These are phyloP conservation scores for Sphaceloma murrayae DNA, from an alignment of 2,329 filamentous ascomycete species.

Conservation along the genomic window DNA sequence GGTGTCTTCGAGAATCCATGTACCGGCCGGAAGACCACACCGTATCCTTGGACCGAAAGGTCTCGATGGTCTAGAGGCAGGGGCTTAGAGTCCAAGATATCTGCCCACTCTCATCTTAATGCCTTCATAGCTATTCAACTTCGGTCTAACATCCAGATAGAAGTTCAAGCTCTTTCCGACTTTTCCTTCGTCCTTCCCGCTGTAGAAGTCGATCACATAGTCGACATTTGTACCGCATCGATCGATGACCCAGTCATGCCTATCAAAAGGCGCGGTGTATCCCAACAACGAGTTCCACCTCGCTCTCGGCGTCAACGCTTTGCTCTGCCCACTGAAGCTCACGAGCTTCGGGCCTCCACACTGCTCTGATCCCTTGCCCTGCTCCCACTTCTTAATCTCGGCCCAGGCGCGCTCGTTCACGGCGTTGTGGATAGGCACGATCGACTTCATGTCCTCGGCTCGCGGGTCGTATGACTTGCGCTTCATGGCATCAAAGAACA, in stretches of 20 bases:
- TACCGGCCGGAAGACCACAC: no score
- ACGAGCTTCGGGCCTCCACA: slow-evolving; percentile 74
- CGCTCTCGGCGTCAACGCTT: slow-evolving; percentile 67
- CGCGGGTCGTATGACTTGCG: slow-evolving; percentile 71
- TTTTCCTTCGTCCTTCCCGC: slow-evolving; percentile 49
- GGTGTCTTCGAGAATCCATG: no score
- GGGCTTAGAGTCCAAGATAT: slow-evolving; percentile 23
- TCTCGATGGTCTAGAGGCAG: no score
- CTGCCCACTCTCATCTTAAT: slow-evolving; percentile 44
- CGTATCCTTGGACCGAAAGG: no score
- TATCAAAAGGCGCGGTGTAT: slow-evolving; percentile 86
- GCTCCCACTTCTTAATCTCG: slow-evolving; percentile 86
- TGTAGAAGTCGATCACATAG: slow-evolving; percentile 97
- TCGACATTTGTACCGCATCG: slow-evolving; percentile 77
- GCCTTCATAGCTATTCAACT: slow-evolving; percentile 54
- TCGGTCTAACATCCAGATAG: slow-evolving; percentile 56
- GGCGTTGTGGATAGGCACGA: slow-evolving; percentile 96
- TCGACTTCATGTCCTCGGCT: slow-evolving; percentile 72
- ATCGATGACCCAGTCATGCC: slow-evolving; percentile 96
- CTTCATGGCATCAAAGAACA: slow-evolving; percentile 96
- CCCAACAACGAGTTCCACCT: slow-evolving; percentile 73
- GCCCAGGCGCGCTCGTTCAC: slow-evolving; percentile 95
- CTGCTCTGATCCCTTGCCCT: slow-evolving; percentile 48
- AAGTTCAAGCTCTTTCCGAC: slow-evolving; percentile 47
- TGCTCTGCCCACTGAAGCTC: slow-evolving; percentile 63